Base-by-base conservation (phyloP, 208 protist genomes). In the Leptomonas pyrrhocoris region DNA sequence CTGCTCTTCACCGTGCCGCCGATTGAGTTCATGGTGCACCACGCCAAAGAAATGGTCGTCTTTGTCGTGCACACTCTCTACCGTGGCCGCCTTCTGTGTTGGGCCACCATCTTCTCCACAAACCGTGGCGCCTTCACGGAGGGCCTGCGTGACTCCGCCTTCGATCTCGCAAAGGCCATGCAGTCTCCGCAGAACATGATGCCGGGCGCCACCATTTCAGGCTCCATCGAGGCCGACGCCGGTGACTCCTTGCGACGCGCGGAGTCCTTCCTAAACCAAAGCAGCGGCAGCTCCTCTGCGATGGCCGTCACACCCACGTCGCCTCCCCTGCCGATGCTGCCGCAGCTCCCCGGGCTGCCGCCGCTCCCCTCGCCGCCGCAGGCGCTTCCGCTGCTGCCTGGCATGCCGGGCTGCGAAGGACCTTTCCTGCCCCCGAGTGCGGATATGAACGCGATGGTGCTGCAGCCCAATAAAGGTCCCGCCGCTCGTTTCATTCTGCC, bases 331-430 rank as follows among this genome's bases (percentile, higher is more conserved):
- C 40, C 19, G 46, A 16, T 48, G 34, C 64, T 53, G 28, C 64
- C 68, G 57, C 71, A 55, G 27, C 68, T 83, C 30, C 76, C 72
- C 0, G 81, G 81, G 11, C 74, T 84, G 9, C 81, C 81, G 4
- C 64, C 64, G 21, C 75, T 86, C 25, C 28, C 66, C 27, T 42
- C 73, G 18, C 73, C 72, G n/a, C 77, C 74, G 23, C 31, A 64
- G 4, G 69, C 68, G 1, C 66, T 80, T 8, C 77, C 77, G 27
- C 43, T 80, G 45, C 71, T 86, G 40, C 81, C 81, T 9, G 81
- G 81, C 50, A 86, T 86, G 81, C 81, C 81, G 0, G 78, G 81
- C 30, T 79, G 75, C 53, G 77, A 83, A 49, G 81, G 81, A 2
- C 81, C 81, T 1, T 83, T 86, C 60, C 59, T 86, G 19, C 74